Base-by-base conservation (phyloP, 202 grass and related monocot genomes). In the Carex sylvatica region DNA sequence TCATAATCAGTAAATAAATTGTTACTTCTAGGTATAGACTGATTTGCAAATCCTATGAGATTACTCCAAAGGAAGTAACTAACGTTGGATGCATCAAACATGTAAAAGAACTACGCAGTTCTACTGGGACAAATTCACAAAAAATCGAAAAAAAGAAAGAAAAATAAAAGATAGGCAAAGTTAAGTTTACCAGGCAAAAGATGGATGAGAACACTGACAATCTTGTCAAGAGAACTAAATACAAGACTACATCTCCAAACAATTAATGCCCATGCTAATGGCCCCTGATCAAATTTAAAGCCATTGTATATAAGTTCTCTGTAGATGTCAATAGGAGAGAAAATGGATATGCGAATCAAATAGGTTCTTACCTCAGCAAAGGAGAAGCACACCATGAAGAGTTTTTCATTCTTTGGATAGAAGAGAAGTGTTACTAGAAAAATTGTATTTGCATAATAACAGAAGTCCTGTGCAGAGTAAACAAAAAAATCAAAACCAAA, bases 371-470 rank as follows among this genome's bases (percentile, higher is more conserved):
- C 96, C 89, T 98, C 96, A 70, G 96, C 92, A 86, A 98, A 98
- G 68, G 96, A 95, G 87, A 98, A 98, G 91, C 96, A 98, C 82
- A 98, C 92, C 92, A 98, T 98, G 85, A 98, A 98, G 86, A 98
- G 86, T 53, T 95, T 98, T 86, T 98, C 96, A 88, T 98, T 91
- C 83, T 98, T 88, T 44, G 96, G 96, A 87, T 88, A 98, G 80
- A 98, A 92, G 77, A 98, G 96, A 83, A 98, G 90, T 92, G 94
- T 92, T 44, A 93, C 78, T 74, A 98, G 19, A 74, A 98, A 92
- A 74, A 98, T 87, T 83, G 96, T 95, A 81, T 98, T 98, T 74
- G 96, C 96, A 86, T 98, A 98, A 82, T 98, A 98, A 78, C 96
- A 98, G 54, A 98, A 98, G 19, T 98, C 96, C 92, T 98, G 92